A percentile compares a stretch with the other conserved stretches of the same genome.
These are phyloP conservation scores for Pilasporangium apinafurcum DNA, from an alignment of 352 stramenopile genomes.

Conservation along the genomic window DNA sequence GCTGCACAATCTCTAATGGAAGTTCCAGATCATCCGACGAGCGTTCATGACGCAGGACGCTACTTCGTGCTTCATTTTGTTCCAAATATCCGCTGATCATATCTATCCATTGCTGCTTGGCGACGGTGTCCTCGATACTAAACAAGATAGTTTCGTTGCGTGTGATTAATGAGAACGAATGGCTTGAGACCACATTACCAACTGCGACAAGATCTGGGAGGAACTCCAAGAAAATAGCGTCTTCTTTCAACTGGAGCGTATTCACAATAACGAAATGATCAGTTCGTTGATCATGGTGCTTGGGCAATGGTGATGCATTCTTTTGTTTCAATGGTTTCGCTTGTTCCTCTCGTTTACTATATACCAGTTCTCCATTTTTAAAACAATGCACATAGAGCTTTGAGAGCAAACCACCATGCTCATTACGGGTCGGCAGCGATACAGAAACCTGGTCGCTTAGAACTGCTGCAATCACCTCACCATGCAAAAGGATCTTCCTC, in stretches of 20 bases:
- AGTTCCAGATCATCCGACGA: constrained; percentile 15
- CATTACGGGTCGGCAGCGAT: neutral
- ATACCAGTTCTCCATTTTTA: constrained; percentile 24
- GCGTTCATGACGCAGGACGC: constrained; percentile 15
- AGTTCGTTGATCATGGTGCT: neutral
- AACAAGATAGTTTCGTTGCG: constrained; percentile 10
- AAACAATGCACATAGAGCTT: constrained; percentile 28
- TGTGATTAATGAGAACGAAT: constrained; percentile 20
- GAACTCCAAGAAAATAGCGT: constrained; percentile 31
- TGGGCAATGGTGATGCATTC: too few species aligned
- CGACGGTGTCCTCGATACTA: constrained; percentile 9
- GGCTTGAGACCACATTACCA: neutral
- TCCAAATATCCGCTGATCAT: constrained; percentile 20
- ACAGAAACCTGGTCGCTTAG: neutral
- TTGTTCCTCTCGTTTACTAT: constrained; percentile 9
- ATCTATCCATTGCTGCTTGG: constrained; percentile 22
- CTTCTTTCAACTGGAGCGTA: constrained; percentile 25
- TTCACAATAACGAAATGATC: constrained; percentile 12
- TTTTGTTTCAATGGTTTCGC: too few species aligned
- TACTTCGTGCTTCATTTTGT: constrained; percentile 20
- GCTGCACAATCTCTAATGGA: constrained; percentile 10
- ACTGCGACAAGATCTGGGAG: constrained; percentile 16
- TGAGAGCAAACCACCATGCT: neutral
- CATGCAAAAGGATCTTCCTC: constrained; percentile 24
- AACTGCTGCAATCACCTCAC: constrained; percentile 14